Percentiles rank a stretch among this genome's conserved stretches.
Evolutionary conservation across 805 yeast species (phyloP).

Genomic region (Cyberlindnera bimundalis): DNA sequence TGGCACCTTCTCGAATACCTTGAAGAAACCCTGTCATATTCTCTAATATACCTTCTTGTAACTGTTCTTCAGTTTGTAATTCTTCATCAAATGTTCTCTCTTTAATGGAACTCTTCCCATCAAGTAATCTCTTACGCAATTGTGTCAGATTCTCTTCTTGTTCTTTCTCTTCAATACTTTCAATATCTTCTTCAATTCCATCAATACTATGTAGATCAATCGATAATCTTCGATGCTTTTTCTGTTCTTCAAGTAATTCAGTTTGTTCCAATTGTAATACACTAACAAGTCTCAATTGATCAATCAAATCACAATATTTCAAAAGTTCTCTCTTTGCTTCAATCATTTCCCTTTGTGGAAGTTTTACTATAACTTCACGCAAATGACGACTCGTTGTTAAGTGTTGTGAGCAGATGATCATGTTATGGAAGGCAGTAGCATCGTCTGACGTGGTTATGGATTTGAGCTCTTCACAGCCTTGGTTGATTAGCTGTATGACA

Average conservation of each 20-base stretch:
- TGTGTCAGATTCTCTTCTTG: slow-evolving; percentile 27
- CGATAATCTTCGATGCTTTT: slow-evolving; percentile 19
- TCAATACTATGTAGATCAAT: slow-evolving; percentile 22
- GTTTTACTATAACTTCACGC: slow-evolving; percentile 1
- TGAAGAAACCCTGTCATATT: slow-evolving; percentile 38
- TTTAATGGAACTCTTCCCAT: slow-evolving; percentile 9
- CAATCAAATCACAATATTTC: slow-evolving; percentile 9
- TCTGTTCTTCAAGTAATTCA: slow-evolving; percentile 4
- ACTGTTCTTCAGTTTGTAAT: slow-evolving; percentile 33
- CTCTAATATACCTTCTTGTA: slow-evolving; percentile 35
- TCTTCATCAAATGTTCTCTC: slow-evolving; percentile 30
- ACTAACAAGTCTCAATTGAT: slow-evolving; percentile 10
- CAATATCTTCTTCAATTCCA: slow-evolving; percentile 5
- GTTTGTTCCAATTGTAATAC: slow-evolving; percentile 11
- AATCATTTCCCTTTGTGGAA: not conserved
- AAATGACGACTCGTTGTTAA: slow-evolving; percentile 7
- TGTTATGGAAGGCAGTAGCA: slow-evolving; percentile 13
- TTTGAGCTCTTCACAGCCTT: too few species aligned
- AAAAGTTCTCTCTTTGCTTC: slow-evolving; percentile 1
- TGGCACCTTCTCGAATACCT: slow-evolving; percentile 37
- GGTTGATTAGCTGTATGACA: too few species aligned
- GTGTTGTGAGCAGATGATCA: slow-evolving; percentile 14
- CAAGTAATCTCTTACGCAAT: slow-evolving; percentile 31
- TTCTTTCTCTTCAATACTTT: slow-evolving; percentile 5
- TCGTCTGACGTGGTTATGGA: slow-evolving; percentile 7